Base-by-base conservation (phyloP, 176 grass and related monocot species). In the Triticum turgidum region DNA sequence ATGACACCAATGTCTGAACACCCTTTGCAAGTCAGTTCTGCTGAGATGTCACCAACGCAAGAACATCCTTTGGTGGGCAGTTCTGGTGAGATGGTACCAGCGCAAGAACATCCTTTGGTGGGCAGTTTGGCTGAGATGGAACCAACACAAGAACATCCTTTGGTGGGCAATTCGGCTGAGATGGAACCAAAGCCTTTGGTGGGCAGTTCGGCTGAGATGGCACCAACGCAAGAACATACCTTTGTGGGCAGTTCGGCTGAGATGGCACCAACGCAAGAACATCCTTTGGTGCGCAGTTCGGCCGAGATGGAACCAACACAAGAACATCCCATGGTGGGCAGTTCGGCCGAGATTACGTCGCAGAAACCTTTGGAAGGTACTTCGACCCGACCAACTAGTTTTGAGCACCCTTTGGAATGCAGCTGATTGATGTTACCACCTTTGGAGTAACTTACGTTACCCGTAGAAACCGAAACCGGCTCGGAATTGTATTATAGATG, bases 351-450 rank as follows among this genome's bases (percentile, higher is more conserved):
- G 72, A 29, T 75, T 42, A 44, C 72, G 15, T 49, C 42, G 47
- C 42, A 44, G 5, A 5, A 29, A 25, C 41, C 65, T 62, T 79
- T 39, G 56, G 77, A 79, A 17, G 79, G 24, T 18, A 49, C 41
- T 20, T 81, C 61, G 65, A 70, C 37, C 18, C 33, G 86, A 45
- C 76, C 83, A 84, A 45, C 45, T 79, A 82, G 35, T 12, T 82
- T 77, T 3, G 45, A 89, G 62, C 42, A 35, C 68, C 30, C 80
- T 32, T 33, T 35, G 71, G 68, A 86, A 79, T 66, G 29, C 27
- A 41, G 64, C 63, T 65, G 65, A 86, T 64, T 65, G 65, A 86
- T n/a, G 72, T 32, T 54, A 22, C 63, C 13, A 8, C 63, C 35
- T 44, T 56, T 15, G 24, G 20, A 62, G 35, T 9, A 39, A 21